phyloP scores from a whole-genome alignment of 257 asterid species.

The Nicotiana tabacum region DNA sequence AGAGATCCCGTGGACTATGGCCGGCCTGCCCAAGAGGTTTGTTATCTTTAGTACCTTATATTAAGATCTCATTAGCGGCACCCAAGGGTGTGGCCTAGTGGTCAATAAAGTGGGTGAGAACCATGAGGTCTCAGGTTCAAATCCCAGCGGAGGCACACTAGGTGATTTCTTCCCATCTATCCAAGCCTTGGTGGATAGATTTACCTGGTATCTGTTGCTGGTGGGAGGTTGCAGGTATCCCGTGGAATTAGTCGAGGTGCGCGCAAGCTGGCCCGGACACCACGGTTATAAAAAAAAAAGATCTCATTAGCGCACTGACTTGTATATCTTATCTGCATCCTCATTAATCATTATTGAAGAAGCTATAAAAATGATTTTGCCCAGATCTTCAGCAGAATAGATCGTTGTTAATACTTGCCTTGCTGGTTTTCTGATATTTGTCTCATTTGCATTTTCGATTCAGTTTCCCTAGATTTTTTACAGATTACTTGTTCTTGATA shows the following conservation, averaged over 20 bases:
- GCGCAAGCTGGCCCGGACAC: too few species aligned
- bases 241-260: too few species aligned
- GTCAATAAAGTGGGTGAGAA: too few species aligned
- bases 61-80: background rate
- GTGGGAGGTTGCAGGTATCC: too few species aligned
- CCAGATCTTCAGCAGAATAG: background rate
- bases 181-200: too few species aligned
- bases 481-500: background rate
- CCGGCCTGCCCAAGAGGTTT: slow-evolving; percentile 91
- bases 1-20: slow-evolving; percentile 98
- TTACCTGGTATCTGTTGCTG: too few species aligned
- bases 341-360: background rate
- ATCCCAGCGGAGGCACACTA: too few species aligned
- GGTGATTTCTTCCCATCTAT: too few species aligned
- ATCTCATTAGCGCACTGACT: background rate
- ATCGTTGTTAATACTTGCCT: background rate
- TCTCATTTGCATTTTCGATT: background rate
- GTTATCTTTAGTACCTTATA: background rate
- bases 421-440: slow-evolving; percentile 2
- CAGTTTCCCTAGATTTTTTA: background rate
- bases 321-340: background rate
- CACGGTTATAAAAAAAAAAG: background rate
- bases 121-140: too few species aligned
- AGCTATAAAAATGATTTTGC: background rate
- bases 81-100: too few species aligned